Evolutionary conservation across 345 rosid genomes (phyloP).

Genomic region (Geranium brycei): DNA sequence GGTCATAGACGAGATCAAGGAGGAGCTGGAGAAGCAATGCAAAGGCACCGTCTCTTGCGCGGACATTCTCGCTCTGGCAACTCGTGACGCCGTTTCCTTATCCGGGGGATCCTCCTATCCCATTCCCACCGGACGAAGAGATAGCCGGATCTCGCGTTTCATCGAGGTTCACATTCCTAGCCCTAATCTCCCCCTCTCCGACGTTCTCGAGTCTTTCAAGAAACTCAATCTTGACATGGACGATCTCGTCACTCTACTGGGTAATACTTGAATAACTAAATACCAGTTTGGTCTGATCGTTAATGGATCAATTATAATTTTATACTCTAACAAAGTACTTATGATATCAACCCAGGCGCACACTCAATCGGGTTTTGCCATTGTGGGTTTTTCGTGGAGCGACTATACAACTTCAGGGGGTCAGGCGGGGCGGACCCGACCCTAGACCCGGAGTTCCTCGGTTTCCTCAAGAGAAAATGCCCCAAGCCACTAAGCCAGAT

Average conservation of each 20-base stretch:
- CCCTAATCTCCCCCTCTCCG: conserved; percentile 6
- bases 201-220: conserved; percentile 1
- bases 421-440: conserved; percentile 9
- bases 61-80: conserved; percentile 13
- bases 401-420: conserved; percentile 12
- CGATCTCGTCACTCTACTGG: conserved; percentile 11
- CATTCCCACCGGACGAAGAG: conserved; percentile 13
- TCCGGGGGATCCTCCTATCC: conserved; percentile 10
- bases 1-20: conserved; percentile 11
- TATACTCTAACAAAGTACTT: not conserved
- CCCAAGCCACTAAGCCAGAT: not conserved
- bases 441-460: conserved; percentile 4
- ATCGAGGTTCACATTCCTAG: conserved; percentile 7
- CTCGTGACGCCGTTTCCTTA: conserved; percentile 9
- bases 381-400: conserved; percentile 12
- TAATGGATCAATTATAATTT: not conserved
- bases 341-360: conserved; percentile 6
- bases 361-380: conserved; percentile 15
- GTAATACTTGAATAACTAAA: not conserved
- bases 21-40: conserved; percentile 13
- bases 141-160: conserved; percentile 5
- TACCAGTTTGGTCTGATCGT: not conserved
- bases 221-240: conserved; percentile 7
- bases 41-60: conserved; percentile 17
- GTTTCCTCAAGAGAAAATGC: conserved; percentile 7